These are phyloP conservation scores for Ceriops decandra DNA, from an alignment of 345 rosid species.

Conservation along the genomic window DNA sequence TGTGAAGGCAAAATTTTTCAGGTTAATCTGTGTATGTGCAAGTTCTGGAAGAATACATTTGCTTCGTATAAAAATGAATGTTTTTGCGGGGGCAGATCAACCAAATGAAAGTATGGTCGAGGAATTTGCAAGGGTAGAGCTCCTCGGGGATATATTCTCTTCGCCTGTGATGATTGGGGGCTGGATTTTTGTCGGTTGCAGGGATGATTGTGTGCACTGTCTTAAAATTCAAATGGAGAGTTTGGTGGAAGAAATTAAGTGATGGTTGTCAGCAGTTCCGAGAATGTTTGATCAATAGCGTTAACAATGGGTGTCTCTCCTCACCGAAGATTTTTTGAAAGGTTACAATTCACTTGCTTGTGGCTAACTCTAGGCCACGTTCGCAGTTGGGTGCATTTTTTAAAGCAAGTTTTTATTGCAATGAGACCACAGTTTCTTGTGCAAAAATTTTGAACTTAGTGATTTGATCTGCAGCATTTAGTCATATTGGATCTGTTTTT, in stretches of 20 bases:
- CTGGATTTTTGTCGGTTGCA: conserved; percentile 76
- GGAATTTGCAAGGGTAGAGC: conserved; percentile 52
- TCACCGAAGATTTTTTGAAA: no score
- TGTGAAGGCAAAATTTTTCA: conserved; percentile 26
- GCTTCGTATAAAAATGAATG: conserved; percentile 40
- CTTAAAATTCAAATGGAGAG: conserved; percentile 15
- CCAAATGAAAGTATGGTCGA: conserved; percentile 32
- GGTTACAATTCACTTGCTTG: no score
- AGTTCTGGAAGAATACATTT: conserved; percentile 57
- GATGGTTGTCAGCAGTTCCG: not conserved
- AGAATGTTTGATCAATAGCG: no score
- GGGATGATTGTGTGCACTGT: conserved; percentile 79
- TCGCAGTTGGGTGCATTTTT: no score
- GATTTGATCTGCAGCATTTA: no score
- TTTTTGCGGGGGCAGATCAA: conserved; percentile 20
- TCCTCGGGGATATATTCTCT: conserved; percentile 74
- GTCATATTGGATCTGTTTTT: no score
- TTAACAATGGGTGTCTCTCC: no score
- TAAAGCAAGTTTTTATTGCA: no score
- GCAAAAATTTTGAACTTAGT: no score
- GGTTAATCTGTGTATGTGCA: conserved; percentile 73
- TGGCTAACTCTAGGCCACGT: no score
- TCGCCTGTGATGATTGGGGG: conserved; percentile 96
- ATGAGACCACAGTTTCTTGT: no score
- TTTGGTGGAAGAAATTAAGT: not conserved